Conservation (phyloP, 2,329 filamentous ascomycete genomes). For the Teratosphaeriaceae sp. region DNA sequence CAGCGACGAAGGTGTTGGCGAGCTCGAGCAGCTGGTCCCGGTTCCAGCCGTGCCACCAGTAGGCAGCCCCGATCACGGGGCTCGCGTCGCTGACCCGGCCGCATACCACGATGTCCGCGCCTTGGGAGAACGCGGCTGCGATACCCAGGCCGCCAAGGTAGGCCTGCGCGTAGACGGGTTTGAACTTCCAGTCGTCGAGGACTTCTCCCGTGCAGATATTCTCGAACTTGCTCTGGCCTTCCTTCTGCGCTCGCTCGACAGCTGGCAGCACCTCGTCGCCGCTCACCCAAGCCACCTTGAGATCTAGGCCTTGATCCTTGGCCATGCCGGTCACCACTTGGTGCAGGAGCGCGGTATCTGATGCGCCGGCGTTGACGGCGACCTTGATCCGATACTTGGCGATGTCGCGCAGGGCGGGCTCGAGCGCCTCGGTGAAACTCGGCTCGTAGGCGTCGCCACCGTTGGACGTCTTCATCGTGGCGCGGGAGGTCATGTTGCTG, state of each 20-base stretch:
- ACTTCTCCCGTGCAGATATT: slow-evolving; percentile 34
- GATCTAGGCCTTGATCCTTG: slow-evolving; percentile 27
- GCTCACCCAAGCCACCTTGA: slow-evolving; percentile 44
- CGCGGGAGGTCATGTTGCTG: slow-evolving; percentile 28
- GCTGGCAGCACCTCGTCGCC: slow-evolving; percentile 36
- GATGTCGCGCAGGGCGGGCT: slow-evolving; percentile 40
- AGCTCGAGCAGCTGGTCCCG: slow-evolving; percentile 33
- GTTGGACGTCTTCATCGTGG: slow-evolving; percentile 13
- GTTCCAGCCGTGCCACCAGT: slow-evolving; percentile 41
- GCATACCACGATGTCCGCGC: slow-evolving; percentile 40
- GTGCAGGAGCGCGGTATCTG: slow-evolving; percentile 49
- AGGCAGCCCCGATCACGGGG: slow-evolving; percentile 38
- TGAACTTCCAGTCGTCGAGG: slow-evolving; percentile 28
- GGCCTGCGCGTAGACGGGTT: slow-evolving; percentile 29
- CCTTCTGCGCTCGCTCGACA: slow-evolving; percentile 29
- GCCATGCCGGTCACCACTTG: slow-evolving; percentile 36
- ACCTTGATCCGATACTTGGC: slow-evolving; percentile 47
- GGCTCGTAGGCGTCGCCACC: slow-evolving; percentile 42
- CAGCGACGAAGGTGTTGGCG: slow-evolving; percentile 37
- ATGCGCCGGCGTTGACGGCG: slow-evolving; percentile 51
- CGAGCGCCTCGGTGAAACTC: slow-evolving; percentile 46
- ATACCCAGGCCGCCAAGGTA: slow-evolving; percentile 42
- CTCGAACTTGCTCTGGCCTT: slow-evolving; percentile 29
- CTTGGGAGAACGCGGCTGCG: slow-evolving; percentile 33
- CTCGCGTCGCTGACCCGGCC: slow-evolving; percentile 39